Base-by-base conservation (phyloP, 1,139 yeast species). In the Saccharomyces hybrid region DNA sequence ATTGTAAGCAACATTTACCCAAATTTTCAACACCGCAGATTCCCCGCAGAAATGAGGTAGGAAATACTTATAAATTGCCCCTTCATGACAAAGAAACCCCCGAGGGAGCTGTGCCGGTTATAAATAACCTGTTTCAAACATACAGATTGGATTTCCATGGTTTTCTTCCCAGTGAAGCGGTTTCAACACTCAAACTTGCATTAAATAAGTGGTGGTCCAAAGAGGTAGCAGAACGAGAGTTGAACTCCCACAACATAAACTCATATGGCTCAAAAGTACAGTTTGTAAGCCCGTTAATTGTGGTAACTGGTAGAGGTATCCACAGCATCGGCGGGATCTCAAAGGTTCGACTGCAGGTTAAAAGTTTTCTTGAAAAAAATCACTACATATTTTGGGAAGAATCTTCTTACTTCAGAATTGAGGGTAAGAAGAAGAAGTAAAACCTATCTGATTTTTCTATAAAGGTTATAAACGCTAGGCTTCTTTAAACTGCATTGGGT, bases 291-390 rank as follows among this genome's bases (percentile, higher is more conserved):
- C 75, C 76, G 0, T 61, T 82, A 13, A 62, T 59, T 2, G 67
- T 83, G 0, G 69, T 83, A 2, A 82, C 88, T 0, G 89, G 89
- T 0, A 67, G 86, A 56, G 89, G 89, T 0, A 63, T 82, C 11
- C 89, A 84, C 65, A 82, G 87, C 34, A 69, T 61, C 1, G 78
- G 78, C 13, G 86, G 86, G 0, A 66, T 71, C 1, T 72, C 83
- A 0, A 75, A 70, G 55, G 75, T 83, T 34, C 74, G 74, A 57
- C 65, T 63, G 4, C 66, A 73, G 6, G 78, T 81, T 3, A 64
- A 70, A 44, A 70, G 67, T 26, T 70, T 69, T 55, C 70, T 84
- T 31, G 60, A 56, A 7, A 57, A 60, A 1, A 64, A 69, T 9
- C 64, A 65, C 2, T 83, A 72, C 60, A 54, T 75, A 1, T 81